Conservation (phyloP, 2,329 filamentous ascomycete genomes). For the Diplocarpon mali region DNA sequence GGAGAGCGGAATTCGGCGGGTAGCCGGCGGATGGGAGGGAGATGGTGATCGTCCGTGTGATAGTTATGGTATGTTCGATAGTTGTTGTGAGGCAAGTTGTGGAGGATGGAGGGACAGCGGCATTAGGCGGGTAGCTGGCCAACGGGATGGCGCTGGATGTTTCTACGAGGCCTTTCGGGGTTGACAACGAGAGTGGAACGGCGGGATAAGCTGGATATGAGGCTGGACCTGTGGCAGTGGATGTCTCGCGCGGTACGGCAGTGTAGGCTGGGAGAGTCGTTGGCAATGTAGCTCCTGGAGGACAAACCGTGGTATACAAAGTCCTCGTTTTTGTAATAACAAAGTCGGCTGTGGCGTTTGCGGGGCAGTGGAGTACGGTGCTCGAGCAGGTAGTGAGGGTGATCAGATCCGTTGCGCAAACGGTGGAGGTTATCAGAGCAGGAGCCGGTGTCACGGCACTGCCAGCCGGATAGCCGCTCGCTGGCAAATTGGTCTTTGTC, state of each 20-base stretch:
- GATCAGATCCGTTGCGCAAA: constrained; percentile 8
- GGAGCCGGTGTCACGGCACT: constrained; percentile 9
- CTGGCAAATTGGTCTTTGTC: not conserved
- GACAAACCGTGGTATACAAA: no score
- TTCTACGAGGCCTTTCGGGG: constrained; percentile 8
- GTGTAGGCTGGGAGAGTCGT: no score
- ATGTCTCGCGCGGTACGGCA: no score
- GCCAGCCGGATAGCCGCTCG: not conserved
- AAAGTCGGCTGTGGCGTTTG: no score
- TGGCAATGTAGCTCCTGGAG: no score
- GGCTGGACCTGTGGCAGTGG: not conserved
- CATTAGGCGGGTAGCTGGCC: not conserved
- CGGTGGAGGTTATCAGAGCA: constrained; percentile 13
- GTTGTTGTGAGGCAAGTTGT: not conserved
- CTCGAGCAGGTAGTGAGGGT: no score
- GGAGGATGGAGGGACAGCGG: not conserved
- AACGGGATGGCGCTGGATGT: constrained; percentile 13
- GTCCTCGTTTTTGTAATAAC: no score
- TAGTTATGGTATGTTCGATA: no score
- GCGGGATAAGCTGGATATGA: constrained; percentile 14
- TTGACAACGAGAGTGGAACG: constrained; percentile 9
- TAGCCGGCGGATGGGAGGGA: no score
- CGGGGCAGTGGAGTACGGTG: no score
- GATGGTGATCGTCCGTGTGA: no score
- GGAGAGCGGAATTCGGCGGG: no score